phyloP scores from a whole-genome alignment of 805 yeast genomes.

The Ogataea pilisensis region DNA sequence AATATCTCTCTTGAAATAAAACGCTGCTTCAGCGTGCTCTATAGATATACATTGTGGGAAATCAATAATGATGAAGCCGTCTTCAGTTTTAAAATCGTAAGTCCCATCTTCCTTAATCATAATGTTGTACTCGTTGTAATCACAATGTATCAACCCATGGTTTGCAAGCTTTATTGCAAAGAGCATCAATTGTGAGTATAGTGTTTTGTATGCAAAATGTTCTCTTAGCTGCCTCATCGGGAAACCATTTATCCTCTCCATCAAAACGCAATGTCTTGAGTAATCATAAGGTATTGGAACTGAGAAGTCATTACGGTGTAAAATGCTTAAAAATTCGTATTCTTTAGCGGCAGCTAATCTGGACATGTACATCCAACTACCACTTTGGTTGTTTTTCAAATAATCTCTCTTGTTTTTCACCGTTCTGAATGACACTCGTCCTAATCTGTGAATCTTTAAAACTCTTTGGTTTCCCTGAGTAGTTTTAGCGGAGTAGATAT shows the following conservation, averaged over 20 bases:
- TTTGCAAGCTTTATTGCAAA: slow-evolving; percentile 81
- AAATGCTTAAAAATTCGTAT: slow-evolving; percentile 76
- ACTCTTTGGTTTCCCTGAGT: slow-evolving; percentile 60
- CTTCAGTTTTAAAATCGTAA: slow-evolving; percentile 46
- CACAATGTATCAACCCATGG: slow-evolving; percentile 93
- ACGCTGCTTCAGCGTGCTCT: slow-evolving; percentile 84
- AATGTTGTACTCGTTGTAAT: slow-evolving; percentile 94
- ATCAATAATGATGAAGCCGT: slow-evolving; percentile 87
- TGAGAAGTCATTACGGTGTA: slow-evolving; percentile 68
- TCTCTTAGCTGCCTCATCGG: slow-evolving; percentile 81
- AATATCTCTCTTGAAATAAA: slow-evolving; percentile 88
- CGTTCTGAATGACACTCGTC: slow-evolving; percentile 88
- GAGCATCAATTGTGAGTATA: slow-evolving; percentile 82
- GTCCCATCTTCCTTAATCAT: slow-evolving; percentile 62
- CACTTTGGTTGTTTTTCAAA: slow-evolving; percentile 65
- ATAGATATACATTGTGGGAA: slow-evolving; percentile 97
- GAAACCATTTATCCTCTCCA: slow-evolving; percentile 88
- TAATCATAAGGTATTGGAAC: slow-evolving; percentile 90
- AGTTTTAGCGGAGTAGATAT: slow-evolving; percentile 80
- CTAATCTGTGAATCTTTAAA: slow-evolving; percentile 86
- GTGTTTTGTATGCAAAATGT: slow-evolving; percentile 62
- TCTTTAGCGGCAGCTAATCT: slow-evolving; percentile 90
- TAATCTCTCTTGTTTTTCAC: slow-evolving; percentile 95
- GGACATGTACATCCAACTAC: slow-evolving; percentile 90
- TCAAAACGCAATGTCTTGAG: slow-evolving; percentile 86